Base-by-base conservation (phyloP, 1,284 basidiomycete genomes). In the Blastosporella zonata region DNA sequence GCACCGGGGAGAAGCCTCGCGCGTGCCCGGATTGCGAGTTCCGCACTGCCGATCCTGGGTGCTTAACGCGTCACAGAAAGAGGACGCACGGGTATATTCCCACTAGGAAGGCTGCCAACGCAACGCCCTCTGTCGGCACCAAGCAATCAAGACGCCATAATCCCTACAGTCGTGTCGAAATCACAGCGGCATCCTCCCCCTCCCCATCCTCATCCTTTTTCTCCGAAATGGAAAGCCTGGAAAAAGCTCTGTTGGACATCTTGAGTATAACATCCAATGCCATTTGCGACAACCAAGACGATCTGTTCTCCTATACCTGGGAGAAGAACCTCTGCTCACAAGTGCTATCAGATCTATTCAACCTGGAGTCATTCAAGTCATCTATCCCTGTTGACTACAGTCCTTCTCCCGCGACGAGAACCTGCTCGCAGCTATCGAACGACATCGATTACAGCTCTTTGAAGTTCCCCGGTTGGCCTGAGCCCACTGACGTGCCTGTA, bases 21-120 rank as follows among this genome's bases (percentile, higher is more conserved):
- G 25, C 37, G 6, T 71, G 68, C 48, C 63, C 59, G 0, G 50
- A 52, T 0, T 71, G 68, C 25, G 2, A 28, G 0, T 66, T 53
- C 22, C 27, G 25, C 0, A 55, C 55, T 0, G 41, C 57, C 2
- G 63, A 70, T 43, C 66, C 69, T 0, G 59, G 56, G 6, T 62
- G 54, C 0, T 55, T 70, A 33, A 67, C 61, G 2, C 54, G 61
- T 8, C 68, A 70, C 50, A 52, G 53, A 43, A 57, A 55, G 42
- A 45, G 40, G 28, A 28, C 39, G 6, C 59, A 59, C 35, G 50
- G 22, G 4, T 59, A 57, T 31, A 43, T 53, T 9, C 57, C 56
- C 1, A 51, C 38, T 21, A 31, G 39, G 17, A 39, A 25, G 33
- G 20, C 33, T 9, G 33, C 27, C 0, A 45, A 37, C 21, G 43